phyloP scores from a whole-genome alignment of 1,139 yeast genomes.

The Candida sp. region DNA sequence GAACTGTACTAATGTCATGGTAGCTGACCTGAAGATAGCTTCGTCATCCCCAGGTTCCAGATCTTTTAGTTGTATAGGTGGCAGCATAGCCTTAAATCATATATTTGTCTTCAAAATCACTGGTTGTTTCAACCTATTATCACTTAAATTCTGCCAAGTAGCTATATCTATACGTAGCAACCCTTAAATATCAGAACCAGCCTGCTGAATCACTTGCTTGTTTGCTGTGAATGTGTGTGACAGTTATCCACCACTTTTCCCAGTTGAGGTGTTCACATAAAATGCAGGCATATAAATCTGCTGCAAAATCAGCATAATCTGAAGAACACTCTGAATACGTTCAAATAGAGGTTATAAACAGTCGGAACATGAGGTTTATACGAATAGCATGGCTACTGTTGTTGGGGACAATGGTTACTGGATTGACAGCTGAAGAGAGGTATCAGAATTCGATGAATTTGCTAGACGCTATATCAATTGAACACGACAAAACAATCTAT shows the following conservation, averaged over 20 bases:
- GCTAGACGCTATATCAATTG: slow-evolving; percentile 4
- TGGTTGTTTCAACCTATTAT: background rate
- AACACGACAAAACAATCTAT: slow-evolving; percentile 11
- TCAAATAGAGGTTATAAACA: background rate
- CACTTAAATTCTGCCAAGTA: background rate
- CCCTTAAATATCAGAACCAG: too few species aligned
- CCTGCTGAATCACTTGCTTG: background rate
- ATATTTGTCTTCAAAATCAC: background rate
- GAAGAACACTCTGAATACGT: background rate
- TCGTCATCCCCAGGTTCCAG: slow-evolving; percentile 10
- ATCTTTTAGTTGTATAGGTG: slow-evolving; percentile 1
- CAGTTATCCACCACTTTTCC: background rate
- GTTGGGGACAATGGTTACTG: background rate
- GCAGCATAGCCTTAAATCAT: slow-evolving; percentile 1
- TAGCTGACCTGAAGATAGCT: slow-evolving; percentile 69
- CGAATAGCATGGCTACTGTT: background rate
- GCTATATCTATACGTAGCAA: too few species aligned
- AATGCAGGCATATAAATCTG: background rate
- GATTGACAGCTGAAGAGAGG: background rate
- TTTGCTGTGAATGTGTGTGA: background rate
- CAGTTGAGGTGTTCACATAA: background rate
- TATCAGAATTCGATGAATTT: slow-evolving; percentile 5
- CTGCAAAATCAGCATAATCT: background rate
- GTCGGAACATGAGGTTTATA: background rate
- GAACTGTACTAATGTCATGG: slow-evolving; percentile 89